Base-by-base conservation (phyloP, 2,329 filamentous ascomycete species). In the Hypoxylon rubiginosum region DNA sequence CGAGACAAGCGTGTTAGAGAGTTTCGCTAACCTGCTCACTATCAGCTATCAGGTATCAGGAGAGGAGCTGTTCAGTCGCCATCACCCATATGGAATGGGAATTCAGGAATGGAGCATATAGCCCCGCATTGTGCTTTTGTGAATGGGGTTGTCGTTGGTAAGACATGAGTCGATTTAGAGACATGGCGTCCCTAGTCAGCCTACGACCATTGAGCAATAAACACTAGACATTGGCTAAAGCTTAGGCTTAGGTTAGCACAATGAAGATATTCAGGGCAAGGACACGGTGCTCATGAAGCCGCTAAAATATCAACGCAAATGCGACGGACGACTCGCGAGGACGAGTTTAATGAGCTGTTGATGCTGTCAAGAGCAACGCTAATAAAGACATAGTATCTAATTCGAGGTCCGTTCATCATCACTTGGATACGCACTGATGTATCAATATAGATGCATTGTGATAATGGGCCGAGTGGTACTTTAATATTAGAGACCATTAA, bases 1-100 rank as follows among this genome's bases (percentile, higher is more conserved):
- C 68, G 60, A 73, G 68, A 74, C 72, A 74, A 59, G 62, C 64
- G 56, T 55, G 66, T 62, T 70, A 58, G 67, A 61, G 64, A 65
- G 49, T 21, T 49, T 68, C 57, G 32, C 61, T 64, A 69, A 62
- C 26, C 53, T 51, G 52, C 64, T 70, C 53, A 51, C 53, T 39
- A 61, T 24, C 34, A 24, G 28, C 46, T 34, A 41, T n/a, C 15
- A 41, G 39, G 39, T 43, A 43, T 43, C 17, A 43, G 39, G 39
- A 43, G 39, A 43, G 24, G 30, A 63, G 63, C 58, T 62, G 62
- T 60, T 69, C 45, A 63, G 50, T 50, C 53, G 41, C 60, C 59
- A 62, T 68, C 45, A 55, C 61, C 43, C 39, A 69, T 68, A 58
- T 64, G 66, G 67, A 69, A 72, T 70, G 70, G 60, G 28, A 56